Evolutionary conservation across 208 protist genomes (phyloP).

Genomic region (Lotmaria passim): DNA sequence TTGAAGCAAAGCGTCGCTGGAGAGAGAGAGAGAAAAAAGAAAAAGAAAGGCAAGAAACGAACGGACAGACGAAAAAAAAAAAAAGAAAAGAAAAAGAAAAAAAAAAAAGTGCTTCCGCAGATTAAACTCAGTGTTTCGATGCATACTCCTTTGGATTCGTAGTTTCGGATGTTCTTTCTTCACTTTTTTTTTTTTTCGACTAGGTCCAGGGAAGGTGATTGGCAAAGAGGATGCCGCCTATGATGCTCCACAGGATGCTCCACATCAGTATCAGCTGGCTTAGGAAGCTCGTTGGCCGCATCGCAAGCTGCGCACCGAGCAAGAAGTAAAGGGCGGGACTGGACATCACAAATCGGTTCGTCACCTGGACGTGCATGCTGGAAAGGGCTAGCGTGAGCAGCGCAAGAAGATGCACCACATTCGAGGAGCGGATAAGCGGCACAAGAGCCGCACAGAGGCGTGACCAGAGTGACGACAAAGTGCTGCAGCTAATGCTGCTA

Average conservation of each 20-base stretch:
- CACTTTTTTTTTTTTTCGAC: too few relatives aligned
- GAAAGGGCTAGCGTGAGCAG: conserved; percentile 54
- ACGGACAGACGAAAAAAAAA: too few relatives aligned
- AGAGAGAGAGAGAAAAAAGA: conserved; percentile 1
- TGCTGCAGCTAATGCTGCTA: too few relatives aligned
- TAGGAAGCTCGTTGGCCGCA: conserved; percentile 26
- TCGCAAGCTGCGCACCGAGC: conserved; percentile 51
- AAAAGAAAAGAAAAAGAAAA: conserved; percentile 28
- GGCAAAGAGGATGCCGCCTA: conserved; percentile 68
- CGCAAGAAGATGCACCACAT: conserved; percentile 53
- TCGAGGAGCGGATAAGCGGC: conserved; percentile 52
- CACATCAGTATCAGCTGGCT: conserved; percentile 55
- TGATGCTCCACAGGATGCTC: conserved; percentile 54
- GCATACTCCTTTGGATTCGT: too few relatives aligned
- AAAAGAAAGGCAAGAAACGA: conserved; percentile 12
- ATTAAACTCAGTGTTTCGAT: too few relatives aligned
- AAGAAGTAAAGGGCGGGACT: conserved; percentile 77
- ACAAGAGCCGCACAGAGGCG: neutral
- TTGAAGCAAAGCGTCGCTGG: too few relatives aligned
- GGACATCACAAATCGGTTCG: conserved; percentile 74
- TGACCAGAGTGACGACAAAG: conserved; percentile 1
- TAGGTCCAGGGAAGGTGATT: conserved; percentile 85
- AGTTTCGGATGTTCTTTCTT: too few relatives aligned
- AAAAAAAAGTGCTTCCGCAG: too few relatives aligned
- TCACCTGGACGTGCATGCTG: conserved; percentile 80